Percentiles rank a stretch among this genome's conserved stretches.
Evolutionary conservation across 129 eudicot species (phyloP).

Genomic region (Pulicaria dysenterica): DNA sequence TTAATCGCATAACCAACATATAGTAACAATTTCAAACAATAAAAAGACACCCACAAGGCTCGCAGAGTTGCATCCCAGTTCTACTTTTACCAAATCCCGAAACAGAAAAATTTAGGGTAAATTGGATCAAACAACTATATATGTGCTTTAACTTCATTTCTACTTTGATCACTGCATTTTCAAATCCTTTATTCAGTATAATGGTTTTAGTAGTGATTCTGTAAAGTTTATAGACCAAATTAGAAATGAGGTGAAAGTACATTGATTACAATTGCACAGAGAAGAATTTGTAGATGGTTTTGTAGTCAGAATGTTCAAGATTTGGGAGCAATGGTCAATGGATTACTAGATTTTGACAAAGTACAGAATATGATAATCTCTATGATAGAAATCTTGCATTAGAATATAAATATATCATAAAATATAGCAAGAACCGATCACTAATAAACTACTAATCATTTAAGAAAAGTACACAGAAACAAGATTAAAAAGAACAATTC

Average conservation of each 20-base stretch:
- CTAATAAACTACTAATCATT: conserved; percentile 31
- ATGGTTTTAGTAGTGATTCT: neutral
- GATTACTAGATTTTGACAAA: conserved; percentile 20
- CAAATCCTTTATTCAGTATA: neutral
- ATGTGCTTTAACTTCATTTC: neutral
- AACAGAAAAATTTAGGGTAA: neutral
- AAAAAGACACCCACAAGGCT: conserved; percentile 7
- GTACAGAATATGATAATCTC: conserved; percentile 28
- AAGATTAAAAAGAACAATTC: conserved; percentile 25
- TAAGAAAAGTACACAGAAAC: conserved; percentile 34
- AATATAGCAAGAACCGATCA: conserved; percentile 34
- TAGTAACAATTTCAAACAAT: neutral
- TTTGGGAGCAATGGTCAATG: conserved; percentile 15
- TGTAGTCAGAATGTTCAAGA: conserved; percentile 19
- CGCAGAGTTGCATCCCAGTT: neutral
- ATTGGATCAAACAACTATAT: neutral
- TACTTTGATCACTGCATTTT: neutral
- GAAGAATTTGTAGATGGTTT: conserved; percentile 5
- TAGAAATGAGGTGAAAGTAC: neutral
- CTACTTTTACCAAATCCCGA: neutral
- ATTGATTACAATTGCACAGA: neutral
- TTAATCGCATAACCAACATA: neutral
- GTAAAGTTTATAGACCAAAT: neutral
- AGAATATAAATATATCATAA: conserved; percentile 27
- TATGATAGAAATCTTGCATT: conserved; percentile 26